Evolutionary conservation across 2,329 filamentous ascomycete genomes (phyloP), one percentile per base, ranked within the genome.

Genomic region (Curvularia eragrostidis): DNA sequence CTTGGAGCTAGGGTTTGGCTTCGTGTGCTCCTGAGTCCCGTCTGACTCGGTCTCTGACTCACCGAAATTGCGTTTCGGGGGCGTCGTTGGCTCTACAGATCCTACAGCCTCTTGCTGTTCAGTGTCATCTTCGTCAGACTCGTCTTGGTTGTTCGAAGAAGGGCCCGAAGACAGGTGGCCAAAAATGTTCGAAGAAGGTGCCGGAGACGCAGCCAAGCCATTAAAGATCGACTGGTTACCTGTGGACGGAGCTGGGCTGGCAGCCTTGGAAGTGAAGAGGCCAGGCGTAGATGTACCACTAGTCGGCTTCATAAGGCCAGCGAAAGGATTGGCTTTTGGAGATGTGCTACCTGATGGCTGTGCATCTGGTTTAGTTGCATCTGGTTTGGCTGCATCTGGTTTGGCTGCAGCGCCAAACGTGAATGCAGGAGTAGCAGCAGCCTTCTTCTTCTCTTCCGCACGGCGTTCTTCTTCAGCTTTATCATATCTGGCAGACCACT

Each of bases 181-280:
- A 42, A 77, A 77, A 10, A 74, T 69, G 39, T 76, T 77, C 18
- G 59, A 52, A 24, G 61, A 61, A 4, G 70, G 64, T 32, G 66
- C 64, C 13, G 61, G 61, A 9, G 63, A 65, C 41, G 59, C 59
- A 28, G 57, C 62, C 13, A 68, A 66, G 5, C 64, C 63, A 38
- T 74, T 69, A 38, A 77, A 73, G 1, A 77, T 69, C 5, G 74
- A 75, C 23, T 61, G 60, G n/a, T 66, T 68, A 42, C 68, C 71
- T 30, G 64, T 66, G 10, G 73, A 77, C 23, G 62, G 65, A 9
- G 71, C 69, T 15, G 74, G 74, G 52, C 74, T 76, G 12, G 57
- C 61, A 49, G 61, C 52, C 26, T 71, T 64, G 5, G 73, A 65
- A 19, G 59, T 56, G 36, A 73, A 69, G 9, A 70, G 43, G 3